A percentile compares a stretch with the other conserved stretches of the same genome.
These are phyloP conservation scores for Xylaria castorea DNA, from an alignment of 495 filamentous ascomycete species.

Conservation along the genomic window DNA sequence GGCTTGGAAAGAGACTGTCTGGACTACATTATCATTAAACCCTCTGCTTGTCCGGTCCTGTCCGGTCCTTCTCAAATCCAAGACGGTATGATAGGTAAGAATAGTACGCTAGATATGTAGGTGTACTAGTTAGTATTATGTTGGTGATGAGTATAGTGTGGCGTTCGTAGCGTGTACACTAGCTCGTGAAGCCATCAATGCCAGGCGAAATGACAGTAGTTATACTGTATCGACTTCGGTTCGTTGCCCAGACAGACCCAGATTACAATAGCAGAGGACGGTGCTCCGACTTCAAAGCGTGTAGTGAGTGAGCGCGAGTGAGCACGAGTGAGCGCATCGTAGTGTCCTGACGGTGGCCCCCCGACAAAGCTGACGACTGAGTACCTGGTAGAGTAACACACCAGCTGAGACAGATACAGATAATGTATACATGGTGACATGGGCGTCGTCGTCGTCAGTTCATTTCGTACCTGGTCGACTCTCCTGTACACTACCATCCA, in stretches of 20 bases:
- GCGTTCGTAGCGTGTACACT: not conserved
- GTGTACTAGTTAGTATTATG: not conserved
- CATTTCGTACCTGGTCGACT: slow-evolving; percentile 11
- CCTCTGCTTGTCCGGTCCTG: not conserved
- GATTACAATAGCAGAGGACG: no score
- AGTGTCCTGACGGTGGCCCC: not conserved
- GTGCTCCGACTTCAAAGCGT: not conserved
- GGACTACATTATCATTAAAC: slow-evolving; percentile 3
- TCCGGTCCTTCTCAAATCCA: not conserved
- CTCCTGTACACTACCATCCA: not conserved
- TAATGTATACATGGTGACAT: slow-evolving; percentile 12
- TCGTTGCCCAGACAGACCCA: no score
- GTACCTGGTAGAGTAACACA: not conserved
- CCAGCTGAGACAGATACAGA: slow-evolving; percentile 17
- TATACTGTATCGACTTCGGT: not conserved
- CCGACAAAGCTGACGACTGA: slow-evolving; percentile 4
- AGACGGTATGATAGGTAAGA: not conserved
- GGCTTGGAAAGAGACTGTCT: not conserved
- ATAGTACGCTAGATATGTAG: not conserved
- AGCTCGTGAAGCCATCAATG: slow-evolving; percentile 13
- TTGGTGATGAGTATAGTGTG: not conserved
- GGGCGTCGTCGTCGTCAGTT: slow-evolving; percentile 13
- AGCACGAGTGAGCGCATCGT: no score
- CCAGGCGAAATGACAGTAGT: slow-evolving; percentile 14
- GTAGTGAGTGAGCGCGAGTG: not conserved